Evolutionary conservation across 2,329 filamentous ascomycete genomes (phyloP).

Genomic region (Beauveria varroae): DNA sequence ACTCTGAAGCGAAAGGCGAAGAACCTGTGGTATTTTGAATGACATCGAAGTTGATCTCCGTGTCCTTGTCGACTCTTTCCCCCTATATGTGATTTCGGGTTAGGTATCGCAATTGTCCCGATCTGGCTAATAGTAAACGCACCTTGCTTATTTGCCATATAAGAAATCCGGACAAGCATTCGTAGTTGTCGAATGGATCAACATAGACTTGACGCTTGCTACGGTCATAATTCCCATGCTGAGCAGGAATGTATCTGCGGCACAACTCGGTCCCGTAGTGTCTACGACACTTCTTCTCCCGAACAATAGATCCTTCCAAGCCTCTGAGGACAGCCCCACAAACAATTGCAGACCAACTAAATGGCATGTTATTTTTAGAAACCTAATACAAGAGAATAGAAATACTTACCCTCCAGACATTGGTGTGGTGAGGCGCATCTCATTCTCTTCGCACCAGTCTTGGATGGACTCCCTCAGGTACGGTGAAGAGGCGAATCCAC

Average conservation of each 20-base stretch:
- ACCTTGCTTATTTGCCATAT: not conserved
- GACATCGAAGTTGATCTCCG: not conserved
- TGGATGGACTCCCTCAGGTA: not conserved
- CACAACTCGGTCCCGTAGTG: not conserved
- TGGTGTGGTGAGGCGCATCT: not conserved
- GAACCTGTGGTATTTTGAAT: not conserved
- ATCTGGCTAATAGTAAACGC: not conserved
- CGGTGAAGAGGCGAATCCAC: not conserved
- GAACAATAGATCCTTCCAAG: constrained; percentile 10
- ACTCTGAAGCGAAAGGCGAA: accelerated
- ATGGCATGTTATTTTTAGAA: not conserved
- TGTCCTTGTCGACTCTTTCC: not conserved
- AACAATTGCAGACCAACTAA: constrained; percentile 12
- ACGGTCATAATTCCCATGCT: not conserved
- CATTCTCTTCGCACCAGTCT: not conserved
- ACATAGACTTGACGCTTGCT: not conserved
- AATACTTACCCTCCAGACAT: constrained; percentile 6
- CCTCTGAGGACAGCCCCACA: constrained; percentile 11
- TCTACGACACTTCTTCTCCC: constrained; percentile 12
- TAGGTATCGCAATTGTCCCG: not conserved
- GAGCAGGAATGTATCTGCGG: accelerated
- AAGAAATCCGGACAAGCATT: not conserved
- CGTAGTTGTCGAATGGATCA: accelerated
- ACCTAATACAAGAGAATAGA: not conserved
- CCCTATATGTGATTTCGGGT: not conserved